These are phyloP conservation scores for Berberis vulgaris DNA, from an alignment of 164 flowering plant genomes.

Conservation along the genomic window DNA sequence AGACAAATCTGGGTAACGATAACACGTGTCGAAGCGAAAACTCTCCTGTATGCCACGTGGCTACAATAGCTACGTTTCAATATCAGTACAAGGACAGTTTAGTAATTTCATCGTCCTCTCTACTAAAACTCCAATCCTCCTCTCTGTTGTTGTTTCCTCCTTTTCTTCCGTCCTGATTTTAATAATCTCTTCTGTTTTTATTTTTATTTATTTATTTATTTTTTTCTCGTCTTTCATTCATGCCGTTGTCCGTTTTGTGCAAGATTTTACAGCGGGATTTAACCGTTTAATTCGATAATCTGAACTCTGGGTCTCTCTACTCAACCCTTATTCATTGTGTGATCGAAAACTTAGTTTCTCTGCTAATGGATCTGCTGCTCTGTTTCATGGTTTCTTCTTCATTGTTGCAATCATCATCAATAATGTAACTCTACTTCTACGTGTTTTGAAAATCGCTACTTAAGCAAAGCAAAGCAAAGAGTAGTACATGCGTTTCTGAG, in stretches of 20 bases:
- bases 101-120: not conserved
- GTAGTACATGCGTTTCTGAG: not conserved
- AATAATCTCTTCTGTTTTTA: not conserved
- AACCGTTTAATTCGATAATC: too few relatives aligned
- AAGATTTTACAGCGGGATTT: too few relatives aligned
- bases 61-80: not conserved
- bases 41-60: conserved; percentile 8
- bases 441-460: not conserved
- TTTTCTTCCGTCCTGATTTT: not conserved
- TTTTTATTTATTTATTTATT: not conserved
- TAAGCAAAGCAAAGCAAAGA: not conserved
- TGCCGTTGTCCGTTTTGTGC: not conserved
- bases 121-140: not conserved
- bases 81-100: conserved; percentile 5
- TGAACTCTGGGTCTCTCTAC: too few relatives aligned
- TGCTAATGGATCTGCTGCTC: too few relatives aligned
- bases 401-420: too few relatives aligned
- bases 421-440: too few relatives aligned
- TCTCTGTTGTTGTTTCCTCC: not conserved
- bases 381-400: too few relatives aligned
- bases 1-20: conserved; percentile 5
- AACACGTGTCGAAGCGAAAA: conserved; percentile 10
- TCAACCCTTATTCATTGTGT: too few relatives aligned
- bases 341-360: too few relatives aligned
- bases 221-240: not conserved